Evolutionary conservation across 1,139 yeast genomes (phyloP).

Genomic region (Geotrichum citri-aurantii): DNA sequence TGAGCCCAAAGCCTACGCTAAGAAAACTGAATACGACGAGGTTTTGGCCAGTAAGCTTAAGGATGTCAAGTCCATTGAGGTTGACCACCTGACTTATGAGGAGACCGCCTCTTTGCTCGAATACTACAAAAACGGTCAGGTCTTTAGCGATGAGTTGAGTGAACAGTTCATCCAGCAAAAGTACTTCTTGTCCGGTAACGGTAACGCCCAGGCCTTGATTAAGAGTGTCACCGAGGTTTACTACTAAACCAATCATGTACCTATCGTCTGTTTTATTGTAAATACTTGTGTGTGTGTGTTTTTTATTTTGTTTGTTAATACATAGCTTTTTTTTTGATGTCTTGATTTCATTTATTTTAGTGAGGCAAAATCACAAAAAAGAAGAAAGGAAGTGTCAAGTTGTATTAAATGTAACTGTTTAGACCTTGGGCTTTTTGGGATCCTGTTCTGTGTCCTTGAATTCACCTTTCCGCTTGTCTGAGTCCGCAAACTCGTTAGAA

Average conservation of each 20-base stretch:
- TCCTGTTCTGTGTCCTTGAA: neutral
- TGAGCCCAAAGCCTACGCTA: constrained; percentile 55
- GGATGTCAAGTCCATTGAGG: constrained; percentile 44
- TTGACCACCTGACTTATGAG: constrained; percentile 47
- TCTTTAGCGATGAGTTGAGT: constrained; percentile 43
- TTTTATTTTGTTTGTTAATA: neutral
- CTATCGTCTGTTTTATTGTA: neutral
- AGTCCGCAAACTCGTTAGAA: neutral
- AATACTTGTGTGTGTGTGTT: neutral
- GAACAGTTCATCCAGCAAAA: constrained; percentile 46
- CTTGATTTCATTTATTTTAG: neutral
- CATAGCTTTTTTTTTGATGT: neutral
- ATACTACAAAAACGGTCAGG: constrained; percentile 52
- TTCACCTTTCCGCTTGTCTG: neutral
- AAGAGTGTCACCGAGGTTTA: constrained; percentile 13
- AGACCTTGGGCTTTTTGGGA: neutral
- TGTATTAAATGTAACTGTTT: neutral
- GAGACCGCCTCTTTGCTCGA: constrained; percentile 52
- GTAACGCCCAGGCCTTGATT: constrained; percentile 16
- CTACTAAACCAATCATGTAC: neutral
- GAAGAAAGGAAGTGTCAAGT: neutral
- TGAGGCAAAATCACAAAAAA: neutral
- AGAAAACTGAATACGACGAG: constrained; percentile 48
- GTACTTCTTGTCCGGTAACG: constrained; percentile 53
- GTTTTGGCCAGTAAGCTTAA: constrained; percentile 42